Base-by-base conservation (phyloP, 805 yeast genomes). In the Spathaspora sp. region DNA sequence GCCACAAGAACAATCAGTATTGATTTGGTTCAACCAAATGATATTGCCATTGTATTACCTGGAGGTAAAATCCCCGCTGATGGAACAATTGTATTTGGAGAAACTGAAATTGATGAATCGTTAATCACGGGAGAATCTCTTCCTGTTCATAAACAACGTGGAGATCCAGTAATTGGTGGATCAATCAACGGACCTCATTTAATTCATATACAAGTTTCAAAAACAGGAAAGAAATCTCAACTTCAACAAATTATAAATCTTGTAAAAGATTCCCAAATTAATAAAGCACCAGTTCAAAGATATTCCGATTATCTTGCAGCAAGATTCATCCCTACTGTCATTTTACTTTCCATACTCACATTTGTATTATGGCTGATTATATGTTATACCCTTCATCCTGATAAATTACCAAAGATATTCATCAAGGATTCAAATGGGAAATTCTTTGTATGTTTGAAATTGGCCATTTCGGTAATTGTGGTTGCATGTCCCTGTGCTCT, bases 401-500 rank as follows among this genome's bases (percentile, higher is more conserved):
- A 58, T 7, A 49, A 47, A 5, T 62, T 74, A 23, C 90, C 91
- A 2, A 63, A 60, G 2, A 72, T 79, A 9, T 84, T 85, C 61
- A 58, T 64, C 16, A 67, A 65, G 43, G 73, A 67, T 8, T 67
- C 63, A 17, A 79, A 80, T 56, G 89, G 90, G 9, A 77, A 78
- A 49, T 76, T 83, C 56, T 84, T 82, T 64, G 81, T 81, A 4
- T 86, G 93, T 62, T 67, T 96, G 51, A 84, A 87, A 60, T 78
- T 92, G 45, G 86, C 96, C 5, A 93, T 94, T 26, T 85, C 96
- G 6, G 99, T 94, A 5, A 81, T 96, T 56, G 97, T 94, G 10
- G 97, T 94, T 47, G 99, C 99, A 1, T 94, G 99, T 69, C 99
- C 99, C 0, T 94, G 99, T 77, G 98, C 99, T 0, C 71, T 94